Evolutionary conservation across 2,329 filamentous ascomycete genomes (phyloP).

Genomic region (Curvularia lunata): DNA sequence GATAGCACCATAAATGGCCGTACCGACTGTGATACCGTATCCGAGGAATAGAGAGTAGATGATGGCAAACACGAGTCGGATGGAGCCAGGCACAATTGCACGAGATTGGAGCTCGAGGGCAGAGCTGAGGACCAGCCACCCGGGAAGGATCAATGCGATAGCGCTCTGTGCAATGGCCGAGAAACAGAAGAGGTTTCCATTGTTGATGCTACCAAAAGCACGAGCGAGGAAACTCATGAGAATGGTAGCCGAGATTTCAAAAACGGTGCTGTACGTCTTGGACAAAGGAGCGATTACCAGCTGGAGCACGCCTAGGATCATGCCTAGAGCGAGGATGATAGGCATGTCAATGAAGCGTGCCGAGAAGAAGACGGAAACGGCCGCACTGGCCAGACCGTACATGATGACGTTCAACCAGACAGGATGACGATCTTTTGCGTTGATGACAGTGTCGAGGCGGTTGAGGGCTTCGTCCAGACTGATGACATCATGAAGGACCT

Average conservation of each 20-base stretch:
- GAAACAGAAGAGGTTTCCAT: constrained; percentile 55
- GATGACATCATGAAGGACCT: constrained; percentile 75
- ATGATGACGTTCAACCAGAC: constrained; percentile 62
- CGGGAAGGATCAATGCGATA: constrained; percentile 58
- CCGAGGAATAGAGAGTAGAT: constrained; percentile 60
- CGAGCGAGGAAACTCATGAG: constrained; percentile 57
- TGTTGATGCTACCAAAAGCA: constrained; percentile 55
- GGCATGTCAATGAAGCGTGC: constrained; percentile 79
- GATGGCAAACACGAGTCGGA: constrained; percentile 59
- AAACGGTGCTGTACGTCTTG: constrained; percentile 66
- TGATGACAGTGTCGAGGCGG: constrained; percentile 67
- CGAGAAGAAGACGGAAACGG: constrained; percentile 78
- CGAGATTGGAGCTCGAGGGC: constrained; percentile 56
- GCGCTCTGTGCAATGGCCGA: constrained; percentile 56
- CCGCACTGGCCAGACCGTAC: constrained; percentile 76
- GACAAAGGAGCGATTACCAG: constrained; percentile 75
- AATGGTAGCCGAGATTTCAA: constrained; percentile 56
- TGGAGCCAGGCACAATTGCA: constrained; percentile 56
- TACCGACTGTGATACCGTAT: constrained; percentile 58
- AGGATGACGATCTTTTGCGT: constrained; percentile 61
- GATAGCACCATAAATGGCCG: constrained; percentile 55
- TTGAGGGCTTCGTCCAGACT: constrained; percentile 71
- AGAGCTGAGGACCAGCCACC: constrained; percentile 56
- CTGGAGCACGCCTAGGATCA: constrained; percentile 75
- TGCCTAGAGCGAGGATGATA: constrained; percentile 76